Percentiles rank a stretch among this genome's conserved stretches.
Conservation (phyloP, 2,329 filamentous ascomycete species). For the Xylaria sp. region DNA sequence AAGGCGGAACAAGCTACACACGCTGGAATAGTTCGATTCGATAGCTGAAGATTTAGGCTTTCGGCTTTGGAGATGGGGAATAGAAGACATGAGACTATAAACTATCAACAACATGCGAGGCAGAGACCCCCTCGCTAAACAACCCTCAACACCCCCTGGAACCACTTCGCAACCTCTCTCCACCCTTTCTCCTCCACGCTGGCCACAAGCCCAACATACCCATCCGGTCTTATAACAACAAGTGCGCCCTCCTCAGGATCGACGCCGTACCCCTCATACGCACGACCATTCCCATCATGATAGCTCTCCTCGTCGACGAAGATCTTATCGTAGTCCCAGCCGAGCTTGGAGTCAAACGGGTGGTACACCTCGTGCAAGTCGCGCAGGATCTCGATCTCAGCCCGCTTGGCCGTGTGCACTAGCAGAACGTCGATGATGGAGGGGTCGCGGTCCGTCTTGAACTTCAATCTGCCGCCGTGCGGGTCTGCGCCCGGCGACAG, state of each 20-base stretch:
- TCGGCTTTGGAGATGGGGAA: too few species aligned
- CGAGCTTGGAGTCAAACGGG: constrained; percentile 58
- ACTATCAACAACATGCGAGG: too few species aligned
- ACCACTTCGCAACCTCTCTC: constrained; percentile 42
- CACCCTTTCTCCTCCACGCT: constrained; percentile 50
- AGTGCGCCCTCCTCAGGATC: constrained; percentile 64
- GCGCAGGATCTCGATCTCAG: constrained; percentile 59
- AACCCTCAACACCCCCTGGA: constrained; percentile 37
- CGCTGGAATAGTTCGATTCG: too few species aligned
- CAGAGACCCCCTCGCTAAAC: background rate
- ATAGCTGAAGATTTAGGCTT: too few species aligned
- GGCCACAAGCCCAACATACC: constrained; percentile 65
- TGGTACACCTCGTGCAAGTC: constrained; percentile 63
- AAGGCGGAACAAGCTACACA: too few species aligned
- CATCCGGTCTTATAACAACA: constrained; percentile 73
- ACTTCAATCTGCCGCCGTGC: constrained; percentile 32
- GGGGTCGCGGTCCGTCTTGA: constrained; percentile 54
- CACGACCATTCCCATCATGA: constrained; percentile 62
- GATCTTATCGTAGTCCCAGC: constrained; percentile 68
- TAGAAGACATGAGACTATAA: too few species aligned
- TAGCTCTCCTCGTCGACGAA: constrained; percentile 66
- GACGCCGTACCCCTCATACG: constrained; percentile 69
- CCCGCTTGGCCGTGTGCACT: constrained; percentile 65
- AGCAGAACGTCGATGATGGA: constrained; percentile 69
- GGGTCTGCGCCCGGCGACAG: constrained; percentile 41